These are phyloP conservation scores for Saccharomycopsis hybrid DNA, from an alignment of 1,139 yeast species.

Conservation along the genomic window DNA sequence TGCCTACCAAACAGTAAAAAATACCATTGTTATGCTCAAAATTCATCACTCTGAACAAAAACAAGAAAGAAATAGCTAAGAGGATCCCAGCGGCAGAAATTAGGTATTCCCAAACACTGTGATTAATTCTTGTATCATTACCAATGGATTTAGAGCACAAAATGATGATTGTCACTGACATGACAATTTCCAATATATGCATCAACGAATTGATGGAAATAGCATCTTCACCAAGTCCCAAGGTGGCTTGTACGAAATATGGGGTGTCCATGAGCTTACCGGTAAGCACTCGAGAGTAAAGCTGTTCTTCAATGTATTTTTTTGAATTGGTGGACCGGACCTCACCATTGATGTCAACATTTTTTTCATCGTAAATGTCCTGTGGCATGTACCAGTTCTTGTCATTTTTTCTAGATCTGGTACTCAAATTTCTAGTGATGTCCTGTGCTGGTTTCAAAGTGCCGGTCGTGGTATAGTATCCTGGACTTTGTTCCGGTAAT, in stretches of 20 bases:
- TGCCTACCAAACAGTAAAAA: conserved; percentile 36
- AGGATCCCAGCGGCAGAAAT: conserved; percentile 37
- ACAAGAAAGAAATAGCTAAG: conserved; percentile 33
- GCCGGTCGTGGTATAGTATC: background rate
- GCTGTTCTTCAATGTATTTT: conserved; percentile 15
- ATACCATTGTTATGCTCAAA: conserved; percentile 40
- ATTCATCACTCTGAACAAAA: conserved; percentile 34
- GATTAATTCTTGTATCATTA: conserved; percentile 27
- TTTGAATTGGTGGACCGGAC: conserved; percentile 11
- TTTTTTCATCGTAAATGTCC: conserved; percentile 1
- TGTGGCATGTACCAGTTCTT: conserved; percentile 1
- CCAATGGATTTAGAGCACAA: conserved; percentile 30
- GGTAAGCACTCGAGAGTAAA: conserved; percentile 18
- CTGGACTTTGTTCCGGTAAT: background rate
- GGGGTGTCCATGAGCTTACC: conserved; percentile 18
- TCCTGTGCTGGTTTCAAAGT: background rate
- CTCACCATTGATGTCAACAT: conserved; percentile 6
- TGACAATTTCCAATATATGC: conserved; percentile 34
- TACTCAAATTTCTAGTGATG: background rate
- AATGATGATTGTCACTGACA: conserved; percentile 32
- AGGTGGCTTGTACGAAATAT: conserved; percentile 11
- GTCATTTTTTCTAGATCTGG: background rate
- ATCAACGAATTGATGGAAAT: conserved; percentile 22
- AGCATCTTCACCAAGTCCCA: conserved; percentile 14
- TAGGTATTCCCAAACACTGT: conserved; percentile 34